phyloP scores from a whole-genome alignment of 2,329 filamentous ascomycete genomes.

The Aureobasidium namibiae region DNA sequence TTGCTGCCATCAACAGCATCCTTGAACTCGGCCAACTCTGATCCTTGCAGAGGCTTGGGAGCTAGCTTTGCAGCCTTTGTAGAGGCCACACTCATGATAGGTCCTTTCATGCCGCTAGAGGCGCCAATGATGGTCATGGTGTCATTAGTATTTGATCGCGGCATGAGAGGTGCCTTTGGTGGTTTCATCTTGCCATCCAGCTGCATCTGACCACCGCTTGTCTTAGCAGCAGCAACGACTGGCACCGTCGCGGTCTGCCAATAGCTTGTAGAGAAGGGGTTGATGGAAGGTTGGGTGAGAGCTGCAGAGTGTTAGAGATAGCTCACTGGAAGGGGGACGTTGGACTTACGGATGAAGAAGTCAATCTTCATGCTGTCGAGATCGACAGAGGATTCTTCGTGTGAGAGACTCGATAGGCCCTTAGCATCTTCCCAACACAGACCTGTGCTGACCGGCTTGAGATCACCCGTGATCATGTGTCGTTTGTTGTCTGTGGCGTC shows the following conservation, averaged over 20 bases:
- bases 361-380: slow-evolving; percentile 40
- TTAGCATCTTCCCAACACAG: slow-evolving; percentile 68
- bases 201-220: slow-evolving; percentile 4
- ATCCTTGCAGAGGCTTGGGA: slow-evolving; percentile 45
- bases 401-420: not conserved
- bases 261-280: slow-evolving; percentile 77
- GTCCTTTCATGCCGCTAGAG: slow-evolving; percentile 25
- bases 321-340: not conserved
- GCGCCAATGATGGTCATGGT: slow-evolving; percentile 21
- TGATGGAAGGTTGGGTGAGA: slow-evolving; percentile 51
- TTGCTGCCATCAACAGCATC: slow-evolving; percentile 60
- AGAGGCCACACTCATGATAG: slow-evolving; percentile 24
- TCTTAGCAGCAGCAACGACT: not conserved
- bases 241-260: slow-evolving; percentile 46
- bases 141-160: slow-evolving; percentile 27
- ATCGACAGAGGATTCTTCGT: slow-evolving; percentile 6
- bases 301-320: slow-evolving; percentile 24
- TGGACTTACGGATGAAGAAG: slow-evolving; percentile 48
- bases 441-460: slow-evolving; percentile 70
- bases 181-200: slow-evolving; percentile 29
- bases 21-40: slow-evolving; percentile 61
- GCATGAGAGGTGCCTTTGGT: slow-evolving; percentile 34
- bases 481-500: slow-evolving; percentile 50
- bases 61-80: slow-evolving; percentile 29
- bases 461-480: slow-evolving; percentile 53